A percentile compares a stretch with the other conserved stretches of the same genome.
phyloP scores from a whole-genome alignment of 2,329 filamentous ascomycete genomes.

The Xylariaceae sp. region DNA sequence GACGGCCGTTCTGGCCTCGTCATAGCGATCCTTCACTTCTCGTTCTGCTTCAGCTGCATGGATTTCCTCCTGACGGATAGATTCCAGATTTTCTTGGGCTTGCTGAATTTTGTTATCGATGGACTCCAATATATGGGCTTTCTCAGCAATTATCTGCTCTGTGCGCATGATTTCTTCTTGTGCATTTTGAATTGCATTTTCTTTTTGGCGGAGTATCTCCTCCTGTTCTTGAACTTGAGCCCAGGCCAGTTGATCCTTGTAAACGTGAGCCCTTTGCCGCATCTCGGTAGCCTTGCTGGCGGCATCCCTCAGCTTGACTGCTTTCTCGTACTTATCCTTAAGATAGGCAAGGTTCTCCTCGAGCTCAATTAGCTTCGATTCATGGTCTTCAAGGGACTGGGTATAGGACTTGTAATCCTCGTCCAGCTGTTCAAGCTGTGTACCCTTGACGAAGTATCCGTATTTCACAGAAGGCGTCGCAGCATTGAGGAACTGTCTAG shows the following conservation, averaged over 20 bases:
- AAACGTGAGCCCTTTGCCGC: conserved; percentile 62
- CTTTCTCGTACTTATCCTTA: conserved; percentile 63
- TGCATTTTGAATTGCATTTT: conserved; percentile 34
- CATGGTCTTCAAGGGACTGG: conserved; percentile 76
- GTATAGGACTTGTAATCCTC: conserved; percentile 87
- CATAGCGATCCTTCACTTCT: conserved; percentile 57
- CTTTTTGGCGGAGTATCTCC: conserved; percentile 48
- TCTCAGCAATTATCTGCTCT: conserved; percentile 45
- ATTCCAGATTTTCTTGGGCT: conserved; percentile 47
- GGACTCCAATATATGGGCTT: conserved; percentile 56
- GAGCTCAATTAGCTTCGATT: conserved; percentile 65
- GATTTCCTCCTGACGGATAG: conserved; percentile 53
- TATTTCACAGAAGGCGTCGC: conserved; percentile 87
- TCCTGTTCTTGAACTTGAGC: conserved; percentile 83
- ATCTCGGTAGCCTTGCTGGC: conserved; percentile 71
- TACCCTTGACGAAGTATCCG: conserved; percentile 93
- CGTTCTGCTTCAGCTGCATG: conserved; percentile 53
- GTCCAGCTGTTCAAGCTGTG: conserved; percentile 89
- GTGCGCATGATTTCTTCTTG: conserved; percentile 47
- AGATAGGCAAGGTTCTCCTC: conserved; percentile 68
- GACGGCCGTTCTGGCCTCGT: conserved; percentile 60
- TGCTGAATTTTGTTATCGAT: conserved; percentile 52
- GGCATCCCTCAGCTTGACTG: conserved; percentile 67
- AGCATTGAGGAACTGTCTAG: conserved; percentile 87
- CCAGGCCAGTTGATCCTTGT: conserved; percentile 80